phyloP scores from a whole-genome alignment of 371 early-diverging fungal genomes.

The Coemansia sp. region DNA sequence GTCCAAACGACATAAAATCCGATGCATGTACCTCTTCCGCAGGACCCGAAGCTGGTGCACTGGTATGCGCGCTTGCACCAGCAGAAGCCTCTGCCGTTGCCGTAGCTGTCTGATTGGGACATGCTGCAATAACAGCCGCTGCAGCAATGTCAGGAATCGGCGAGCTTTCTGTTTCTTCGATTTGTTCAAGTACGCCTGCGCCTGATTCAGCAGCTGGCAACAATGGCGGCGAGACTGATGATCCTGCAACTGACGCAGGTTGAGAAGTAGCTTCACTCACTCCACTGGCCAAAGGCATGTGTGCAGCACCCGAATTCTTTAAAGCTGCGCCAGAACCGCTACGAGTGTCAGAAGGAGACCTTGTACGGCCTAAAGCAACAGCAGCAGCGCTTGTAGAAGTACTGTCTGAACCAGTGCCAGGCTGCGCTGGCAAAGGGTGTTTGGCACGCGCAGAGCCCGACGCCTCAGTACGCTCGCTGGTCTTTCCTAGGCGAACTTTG shows the following conservation, averaged over 20 bases:
- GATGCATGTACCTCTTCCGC: constrained; percentile 50
- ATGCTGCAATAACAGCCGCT: not conserved
- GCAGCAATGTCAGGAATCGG: constrained; percentile 1
- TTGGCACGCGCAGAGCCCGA: constrained; percentile 1
- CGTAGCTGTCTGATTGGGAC: not conserved
- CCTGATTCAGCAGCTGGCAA: not conserved
- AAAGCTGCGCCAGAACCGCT: not conserved
- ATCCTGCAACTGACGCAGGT: not conserved
- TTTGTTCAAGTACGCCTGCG: not conserved
- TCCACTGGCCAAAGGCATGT: not conserved
- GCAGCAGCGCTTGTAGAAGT: not conserved
- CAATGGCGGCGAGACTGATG: not conserved
- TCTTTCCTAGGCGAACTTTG: constrained; percentile 51
- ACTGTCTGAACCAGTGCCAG: not conserved
- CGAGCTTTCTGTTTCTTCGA: not conserved
- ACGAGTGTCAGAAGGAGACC: constrained; percentile 4
- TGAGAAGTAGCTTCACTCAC: not conserved
- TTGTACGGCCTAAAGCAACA: not conserved
- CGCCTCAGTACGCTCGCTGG: constrained; percentile 30
- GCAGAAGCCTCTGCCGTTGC: not conserved
- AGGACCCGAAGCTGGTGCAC: not conserved
- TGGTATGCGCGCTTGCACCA: constrained; percentile 1
- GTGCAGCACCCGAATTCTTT: constrained; percentile 1
- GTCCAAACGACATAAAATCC: constrained; percentile 54
- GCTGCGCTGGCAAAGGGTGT: not conserved